These are phyloP conservation scores for Lactifluus rugatus DNA, from an alignment of 768 basidiomycete genomes.

Conservation along the genomic window DNA sequence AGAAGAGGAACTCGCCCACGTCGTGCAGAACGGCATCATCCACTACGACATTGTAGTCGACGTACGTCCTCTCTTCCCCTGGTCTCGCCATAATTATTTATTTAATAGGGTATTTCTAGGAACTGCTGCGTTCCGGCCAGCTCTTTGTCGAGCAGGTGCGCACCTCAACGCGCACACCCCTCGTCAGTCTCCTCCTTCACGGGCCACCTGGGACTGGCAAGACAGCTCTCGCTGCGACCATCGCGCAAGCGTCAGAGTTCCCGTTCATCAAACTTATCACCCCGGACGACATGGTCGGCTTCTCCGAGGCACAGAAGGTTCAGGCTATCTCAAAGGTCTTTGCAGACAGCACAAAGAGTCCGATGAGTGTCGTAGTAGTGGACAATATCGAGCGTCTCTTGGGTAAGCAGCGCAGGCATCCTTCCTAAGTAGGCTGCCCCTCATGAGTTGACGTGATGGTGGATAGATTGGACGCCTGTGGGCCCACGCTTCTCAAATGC, in stretches of 20 bases:
- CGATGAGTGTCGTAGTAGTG: constrained; percentile 89
- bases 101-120: constrained; percentile 35
- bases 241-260: constrained; percentile 87
- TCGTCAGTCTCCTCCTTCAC: constrained; percentile 83
- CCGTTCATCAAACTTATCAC: constrained; percentile 98
- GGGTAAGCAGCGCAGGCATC: constrained; percentile 40
- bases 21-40: constrained; percentile 95
- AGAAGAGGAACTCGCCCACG: constrained; percentile 88
- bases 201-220: constrained; percentile 90
- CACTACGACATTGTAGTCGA: constrained; percentile 70
- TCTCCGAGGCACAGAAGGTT: constrained; percentile 87
- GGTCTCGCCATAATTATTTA: not conserved
- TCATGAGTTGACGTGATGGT: not conserved
- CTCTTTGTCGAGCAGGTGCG: constrained; percentile 92
- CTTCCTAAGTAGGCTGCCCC: not conserved
- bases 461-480: constrained; percentile 88
- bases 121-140: constrained; percentile 75
- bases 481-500: constrained; percentile 95
- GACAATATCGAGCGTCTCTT: constrained; percentile 90
- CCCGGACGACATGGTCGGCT: constrained; percentile 95
- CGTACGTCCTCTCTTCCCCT: constrained; percentile 38
- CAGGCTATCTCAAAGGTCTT: constrained; percentile 87
- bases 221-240: constrained; percentile 88
- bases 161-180: constrained; percentile 78
- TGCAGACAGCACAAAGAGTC: constrained; percentile 94